phyloP scores from a whole-genome alignment of 352 stramenopile species.

The Globisporangium iwayamae region DNA sequence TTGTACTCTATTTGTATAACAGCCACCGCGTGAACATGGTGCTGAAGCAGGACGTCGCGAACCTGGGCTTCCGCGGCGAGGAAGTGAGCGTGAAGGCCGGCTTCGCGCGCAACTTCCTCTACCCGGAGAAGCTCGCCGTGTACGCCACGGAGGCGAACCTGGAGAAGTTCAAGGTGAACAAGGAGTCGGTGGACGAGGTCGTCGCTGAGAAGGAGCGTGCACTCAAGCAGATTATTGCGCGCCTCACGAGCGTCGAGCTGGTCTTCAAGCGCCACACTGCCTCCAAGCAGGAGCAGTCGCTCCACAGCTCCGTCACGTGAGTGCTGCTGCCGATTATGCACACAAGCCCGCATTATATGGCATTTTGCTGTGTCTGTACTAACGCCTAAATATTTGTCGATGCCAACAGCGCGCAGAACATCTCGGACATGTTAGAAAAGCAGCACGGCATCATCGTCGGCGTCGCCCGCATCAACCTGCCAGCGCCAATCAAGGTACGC shows the following conservation, averaged over 20 bases:
- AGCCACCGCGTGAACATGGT: constrained; percentile 86
- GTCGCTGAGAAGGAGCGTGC: constrained; percentile 18
- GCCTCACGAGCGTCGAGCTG: constrained; percentile 55
- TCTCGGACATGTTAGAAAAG: constrained; percentile 84
- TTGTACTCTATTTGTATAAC: background rate
- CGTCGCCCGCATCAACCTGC: constrained; percentile 70
- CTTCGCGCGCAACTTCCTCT: constrained; percentile 93
- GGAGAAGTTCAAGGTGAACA: constrained; percentile 77
- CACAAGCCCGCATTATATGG: background rate
- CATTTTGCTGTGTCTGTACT: background rate
- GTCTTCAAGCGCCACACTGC: constrained; percentile 82
- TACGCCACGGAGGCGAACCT: constrained; percentile 92
- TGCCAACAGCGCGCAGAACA: constrained; percentile 59
- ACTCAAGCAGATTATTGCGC: constrained; percentile 59
- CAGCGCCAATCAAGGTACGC: constrained; percentile 63
- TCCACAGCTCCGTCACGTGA: constrained; percentile 69
- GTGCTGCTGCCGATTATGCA: background rate
- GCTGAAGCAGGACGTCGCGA: constrained; percentile 79
- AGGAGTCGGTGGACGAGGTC: constrained; percentile 21
- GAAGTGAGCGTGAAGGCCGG: constrained; percentile 91
- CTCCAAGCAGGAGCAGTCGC: constrained; percentile 48
- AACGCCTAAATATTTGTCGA: background rate
- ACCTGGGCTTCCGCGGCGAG: constrained; percentile 87
- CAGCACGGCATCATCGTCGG: constrained; percentile 80
- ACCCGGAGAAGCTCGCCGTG: constrained; percentile 91